Conservation (phyloP, 257 asterid species). For the Scutellaria minor region DNA sequence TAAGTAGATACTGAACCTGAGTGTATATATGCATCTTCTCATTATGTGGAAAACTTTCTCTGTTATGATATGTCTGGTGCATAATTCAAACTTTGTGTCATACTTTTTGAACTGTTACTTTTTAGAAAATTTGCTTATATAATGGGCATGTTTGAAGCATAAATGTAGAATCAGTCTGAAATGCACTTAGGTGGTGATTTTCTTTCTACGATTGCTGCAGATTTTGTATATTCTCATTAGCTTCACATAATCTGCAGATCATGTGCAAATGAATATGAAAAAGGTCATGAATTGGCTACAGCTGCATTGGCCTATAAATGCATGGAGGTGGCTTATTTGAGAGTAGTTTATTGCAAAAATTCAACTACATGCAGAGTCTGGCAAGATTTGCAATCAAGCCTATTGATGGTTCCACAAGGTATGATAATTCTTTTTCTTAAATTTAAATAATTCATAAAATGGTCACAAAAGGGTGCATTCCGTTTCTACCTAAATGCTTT, state of each 20-base stretch:
- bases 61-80: slow-evolving; percentile 4
- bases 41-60: slow-evolving; percentile 10
- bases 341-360: slow-evolving; percentile 74
- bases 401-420: slow-evolving; percentile 83
- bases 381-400: slow-evolving; percentile 67
- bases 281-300: slow-evolving; percentile 70
- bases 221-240: slow-evolving; percentile 37
- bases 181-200: slow-evolving; percentile 12
- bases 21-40: slow-evolving; percentile 28
- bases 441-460: slow-evolving; percentile 10
- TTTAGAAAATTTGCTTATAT: background rate
- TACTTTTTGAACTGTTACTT: background rate
- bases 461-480: background rate
- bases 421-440: slow-evolving; percentile 25
- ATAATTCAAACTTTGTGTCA: background rate
- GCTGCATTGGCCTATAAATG: slow-evolving; percentile 94
- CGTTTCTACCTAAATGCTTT: background rate
- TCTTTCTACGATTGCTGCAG: slow-evolving; percentile 28
- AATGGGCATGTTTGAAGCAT: slow-evolving; percentile 18
- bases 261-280: slow-evolving; percentile 78
- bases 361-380: slow-evolving; percentile 52
- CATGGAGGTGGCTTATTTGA: slow-evolving; percentile 86
- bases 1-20: slow-evolving; percentile 45
- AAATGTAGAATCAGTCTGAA: slow-evolving; percentile 28
- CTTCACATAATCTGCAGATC: slow-evolving; percentile 56